Percentiles rank a stretch among this genome's conserved stretches.
Evolutionary conservation across 2,329 filamentous ascomycete genomes (phyloP).

Genomic region (Coleophoma crateriformis): DNA sequence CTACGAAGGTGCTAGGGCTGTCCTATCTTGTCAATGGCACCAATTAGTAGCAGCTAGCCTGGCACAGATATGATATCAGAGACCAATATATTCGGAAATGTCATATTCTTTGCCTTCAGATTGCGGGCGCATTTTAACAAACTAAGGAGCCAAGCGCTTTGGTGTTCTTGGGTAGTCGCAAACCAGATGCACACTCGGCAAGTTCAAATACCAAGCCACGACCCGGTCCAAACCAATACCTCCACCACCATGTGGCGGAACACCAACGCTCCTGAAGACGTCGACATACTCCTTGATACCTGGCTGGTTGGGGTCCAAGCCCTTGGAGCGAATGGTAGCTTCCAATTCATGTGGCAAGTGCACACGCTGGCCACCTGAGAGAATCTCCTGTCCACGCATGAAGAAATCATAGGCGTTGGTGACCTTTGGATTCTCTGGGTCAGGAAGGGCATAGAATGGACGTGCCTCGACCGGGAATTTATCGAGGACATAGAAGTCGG

Average conservation of each 20-base stretch:
- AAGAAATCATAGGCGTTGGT: conserved; percentile 78
- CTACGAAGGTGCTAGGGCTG: too few relatives aligned
- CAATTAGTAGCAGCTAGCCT: too few relatives aligned
- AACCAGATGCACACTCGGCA: conserved; percentile 54
- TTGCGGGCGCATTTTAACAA: neutral
- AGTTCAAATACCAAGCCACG: conserved; percentile 58
- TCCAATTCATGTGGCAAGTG: conserved; percentile 73
- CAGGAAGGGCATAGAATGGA: conserved; percentile 88
- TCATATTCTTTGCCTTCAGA: too few relatives aligned
- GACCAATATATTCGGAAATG: too few relatives aligned
- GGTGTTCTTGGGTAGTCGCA: conserved; percentile 55
- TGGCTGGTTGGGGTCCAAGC: conserved; percentile 67
- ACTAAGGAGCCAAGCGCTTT: conserved; percentile 48
- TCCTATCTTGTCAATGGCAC: too few relatives aligned
- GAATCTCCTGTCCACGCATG: conserved; percentile 86
- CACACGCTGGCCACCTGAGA: conserved; percentile 88
- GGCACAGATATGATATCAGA: too few relatives aligned
- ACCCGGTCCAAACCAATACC: conserved; percentile 88
- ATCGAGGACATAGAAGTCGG: conserved; percentile 95
- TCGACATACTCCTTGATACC: conserved; percentile 90
- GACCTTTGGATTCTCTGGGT: conserved; percentile 58
- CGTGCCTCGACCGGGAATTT: conserved; percentile 88
- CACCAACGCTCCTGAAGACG: conserved; percentile 73
- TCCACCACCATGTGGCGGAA: conserved; percentile 85
- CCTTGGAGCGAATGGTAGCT: conserved; percentile 70